Evolutionary conservation across 2,329 filamentous ascomycete species (phyloP), one percentile per base, ranked within the genome.

Genomic region (Neofusicoccum kwambonambiense): DNA sequence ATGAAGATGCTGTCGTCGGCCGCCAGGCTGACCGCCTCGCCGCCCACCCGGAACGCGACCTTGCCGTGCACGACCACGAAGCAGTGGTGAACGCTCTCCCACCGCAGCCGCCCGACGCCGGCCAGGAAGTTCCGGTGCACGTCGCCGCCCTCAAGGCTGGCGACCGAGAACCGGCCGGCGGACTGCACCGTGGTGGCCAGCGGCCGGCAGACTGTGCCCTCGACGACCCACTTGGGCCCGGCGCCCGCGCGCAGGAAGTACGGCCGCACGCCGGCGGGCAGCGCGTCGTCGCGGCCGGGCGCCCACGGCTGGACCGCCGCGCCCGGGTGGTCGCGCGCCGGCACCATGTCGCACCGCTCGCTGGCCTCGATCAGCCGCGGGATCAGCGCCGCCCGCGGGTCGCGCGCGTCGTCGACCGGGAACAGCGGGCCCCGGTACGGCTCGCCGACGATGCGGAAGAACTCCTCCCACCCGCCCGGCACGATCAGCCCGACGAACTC

Each of bases 391-490:
- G 80, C 77, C 50, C 79, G 80, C 2, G 84, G 74, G 67, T 85
- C 82, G 0, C 84, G 80, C n/a, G 80, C 69, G 69, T 87, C 84
- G 37, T 75, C 72, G 57, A 84, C 80, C 1, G 84, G 84, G 15
- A 84, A 79, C n/a, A 86, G 67, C 0, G 82, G 68, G 0, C 84
- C 84, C 2, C 75, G 67, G 64, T 82, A 87, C 0, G 81, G 76
- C 70, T 87, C 84, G 37, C 80, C 81, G 6, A 87, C 80, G 69
- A 84, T 83, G 52, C 85, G 80, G 75, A 87, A 87, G 75, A 87
- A 87, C 68, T 87, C 84, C 84, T 77, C 52, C 85, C 84, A 87
- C 69, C 85, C 84, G 2, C 84, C 85, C 0, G 84, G 85, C 0
- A 83, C 82, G 31, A 87, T 82, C 2, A 87, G 72, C 11, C 84